phyloP scores from a whole-genome alignment of 2,329 filamentous ascomycete species.

The Pseudonectria foliicola region DNA sequence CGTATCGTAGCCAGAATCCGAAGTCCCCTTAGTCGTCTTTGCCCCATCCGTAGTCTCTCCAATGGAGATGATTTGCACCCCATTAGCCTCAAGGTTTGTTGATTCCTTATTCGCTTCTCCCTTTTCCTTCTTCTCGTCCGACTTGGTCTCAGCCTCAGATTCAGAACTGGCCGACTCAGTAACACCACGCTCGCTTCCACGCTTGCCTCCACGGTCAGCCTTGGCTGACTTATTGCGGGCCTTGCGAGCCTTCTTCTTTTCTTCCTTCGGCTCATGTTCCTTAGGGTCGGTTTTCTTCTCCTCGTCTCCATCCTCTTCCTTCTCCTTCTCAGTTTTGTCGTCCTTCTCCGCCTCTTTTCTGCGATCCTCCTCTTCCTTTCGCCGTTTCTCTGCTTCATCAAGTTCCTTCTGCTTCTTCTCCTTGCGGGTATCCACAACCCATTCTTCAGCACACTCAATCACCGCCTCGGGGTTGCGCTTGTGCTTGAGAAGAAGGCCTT shows the following conservation, averaged over 20 bases:
- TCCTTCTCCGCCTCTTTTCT: conserved; percentile 27
- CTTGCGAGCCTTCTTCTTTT: conserved; percentile 17
- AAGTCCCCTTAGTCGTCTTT: conserved; percentile 22
- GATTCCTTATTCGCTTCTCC: conserved; percentile 3
- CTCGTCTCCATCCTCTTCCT: conserved; percentile 24
- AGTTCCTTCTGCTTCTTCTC: conserved; percentile 41
- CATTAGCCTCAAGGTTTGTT: conserved; percentile 3
- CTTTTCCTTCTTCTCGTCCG: conserved; percentile 7
- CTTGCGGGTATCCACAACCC: conserved; percentile 42
- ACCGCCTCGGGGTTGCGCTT: conserved; percentile 46
- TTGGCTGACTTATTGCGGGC: conserved; percentile 18
- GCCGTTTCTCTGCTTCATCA: conserved; percentile 34
- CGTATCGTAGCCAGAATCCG: conserved; percentile 29
- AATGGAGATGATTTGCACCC: neutral
- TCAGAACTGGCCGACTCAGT: conserved; percentile 19
- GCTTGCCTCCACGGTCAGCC: conserved; percentile 15
- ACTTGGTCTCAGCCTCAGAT: conserved; percentile 16
- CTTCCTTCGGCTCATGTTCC: conserved; percentile 6
- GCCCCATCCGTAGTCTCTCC: conserved; percentile 1
- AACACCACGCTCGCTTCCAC: too few species aligned
- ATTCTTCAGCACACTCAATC: conserved; percentile 38
- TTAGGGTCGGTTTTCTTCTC: conserved; percentile 19
- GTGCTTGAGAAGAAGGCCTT: conserved; percentile 50
- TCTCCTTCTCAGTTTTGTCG: conserved; percentile 23
- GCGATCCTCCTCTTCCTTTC: conserved; percentile 30